These are phyloP conservation scores for Ustilago loliicola DNA, from an alignment of 1,284 basidiomycete genomes.

Conservation along the genomic window DNA sequence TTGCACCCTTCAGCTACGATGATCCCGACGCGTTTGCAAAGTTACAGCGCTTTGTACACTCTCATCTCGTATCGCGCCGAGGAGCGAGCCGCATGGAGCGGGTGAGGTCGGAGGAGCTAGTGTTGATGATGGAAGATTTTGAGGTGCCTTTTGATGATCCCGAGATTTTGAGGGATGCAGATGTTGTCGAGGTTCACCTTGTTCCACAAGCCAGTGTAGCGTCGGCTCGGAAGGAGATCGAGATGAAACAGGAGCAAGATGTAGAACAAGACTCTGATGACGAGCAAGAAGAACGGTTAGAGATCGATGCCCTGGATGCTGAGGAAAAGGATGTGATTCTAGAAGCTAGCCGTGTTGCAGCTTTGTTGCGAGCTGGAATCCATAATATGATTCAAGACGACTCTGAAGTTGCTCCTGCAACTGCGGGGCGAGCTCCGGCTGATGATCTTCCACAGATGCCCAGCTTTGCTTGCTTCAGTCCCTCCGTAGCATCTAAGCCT, in stretches of 20 bases:
- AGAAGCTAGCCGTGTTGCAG: constrained; percentile 23
- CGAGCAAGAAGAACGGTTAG: constrained; percentile 7
- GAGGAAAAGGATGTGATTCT: constrained; percentile 25
- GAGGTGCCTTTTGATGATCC: constrained; percentile 46
- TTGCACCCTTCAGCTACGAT: constrained; percentile 37
- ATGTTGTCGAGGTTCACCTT: constrained; percentile 28
- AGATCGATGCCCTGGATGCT: constrained; percentile 8
- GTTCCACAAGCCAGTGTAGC: background rate
- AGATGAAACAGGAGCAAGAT: background rate
- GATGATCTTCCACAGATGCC: constrained; percentile 35
- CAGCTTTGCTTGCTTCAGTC: background rate
- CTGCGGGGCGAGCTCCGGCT: background rate
- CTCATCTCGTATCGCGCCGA: constrained; percentile 4
- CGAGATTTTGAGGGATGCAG: constrained; percentile 46
- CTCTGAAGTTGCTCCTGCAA: background rate
- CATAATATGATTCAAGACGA: constrained; percentile 15
- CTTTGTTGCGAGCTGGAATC: constrained; percentile 22
- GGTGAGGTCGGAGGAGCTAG: background rate
- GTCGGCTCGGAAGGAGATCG: background rate
- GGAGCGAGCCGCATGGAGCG: background rate
- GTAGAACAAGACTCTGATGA: constrained; percentile 7
- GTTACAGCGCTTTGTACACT: constrained; percentile 30
- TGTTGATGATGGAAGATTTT: constrained; percentile 35
- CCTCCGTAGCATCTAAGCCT: no score
- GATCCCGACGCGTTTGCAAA: constrained; percentile 13